A percentile compares a stretch with the other conserved stretches of the same genome.
Conservation (phyloP, 305 asterid species). For the Ajuga reptans region DNA sequence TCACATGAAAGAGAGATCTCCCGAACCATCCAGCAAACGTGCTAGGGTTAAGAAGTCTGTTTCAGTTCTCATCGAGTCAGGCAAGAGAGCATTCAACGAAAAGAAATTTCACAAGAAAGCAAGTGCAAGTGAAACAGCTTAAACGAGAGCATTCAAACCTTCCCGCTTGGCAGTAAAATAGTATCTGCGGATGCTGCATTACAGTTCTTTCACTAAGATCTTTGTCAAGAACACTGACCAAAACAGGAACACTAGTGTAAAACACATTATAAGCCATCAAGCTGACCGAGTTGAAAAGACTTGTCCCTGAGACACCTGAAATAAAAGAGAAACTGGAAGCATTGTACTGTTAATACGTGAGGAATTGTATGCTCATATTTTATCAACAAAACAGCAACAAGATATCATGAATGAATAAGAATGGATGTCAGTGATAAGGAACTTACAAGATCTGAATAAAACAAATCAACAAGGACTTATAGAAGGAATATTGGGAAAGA, state of each 20-base stretch:
- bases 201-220: slow-evolving; percentile 93
- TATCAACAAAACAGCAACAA: background rate
- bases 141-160: slow-evolving; percentile 45
- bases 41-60: slow-evolving; percentile 98
- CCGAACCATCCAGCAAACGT: slow-evolving; percentile 99
- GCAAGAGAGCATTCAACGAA: background rate
- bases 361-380: slow-evolving; percentile 7
- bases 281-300: slow-evolving; percentile 93
- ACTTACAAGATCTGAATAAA: slow-evolving; percentile 97
- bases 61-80: slow-evolving; percentile 23
- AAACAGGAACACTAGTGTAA: slow-evolving; percentile 93
- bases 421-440: slow-evolving; percentile 12
- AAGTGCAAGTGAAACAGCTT: slow-evolving; percentile 13
- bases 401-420: slow-evolving; percentile 8
- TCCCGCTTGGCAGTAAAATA: slow-evolving; percentile 97
- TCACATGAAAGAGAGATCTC: slow-evolving; percentile 92
- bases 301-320: slow-evolving; percentile 97
- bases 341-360: slow-evolving; percentile 36
- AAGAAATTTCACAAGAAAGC: slow-evolving; percentile 5
- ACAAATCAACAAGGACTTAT: slow-evolving; percentile 83
- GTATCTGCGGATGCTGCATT: slow-evolving; percentile 96
- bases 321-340: slow-evolving; percentile 78
- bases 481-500: slow-evolving; percentile 94
- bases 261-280: slow-evolving; percentile 98
- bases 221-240: slow-evolving; percentile 87